A percentile compares a stretch with the other conserved stretches of the same genome.
Conservation (phyloP, 139 green algal genomes). For the Haematococcus lacustris region DNA sequence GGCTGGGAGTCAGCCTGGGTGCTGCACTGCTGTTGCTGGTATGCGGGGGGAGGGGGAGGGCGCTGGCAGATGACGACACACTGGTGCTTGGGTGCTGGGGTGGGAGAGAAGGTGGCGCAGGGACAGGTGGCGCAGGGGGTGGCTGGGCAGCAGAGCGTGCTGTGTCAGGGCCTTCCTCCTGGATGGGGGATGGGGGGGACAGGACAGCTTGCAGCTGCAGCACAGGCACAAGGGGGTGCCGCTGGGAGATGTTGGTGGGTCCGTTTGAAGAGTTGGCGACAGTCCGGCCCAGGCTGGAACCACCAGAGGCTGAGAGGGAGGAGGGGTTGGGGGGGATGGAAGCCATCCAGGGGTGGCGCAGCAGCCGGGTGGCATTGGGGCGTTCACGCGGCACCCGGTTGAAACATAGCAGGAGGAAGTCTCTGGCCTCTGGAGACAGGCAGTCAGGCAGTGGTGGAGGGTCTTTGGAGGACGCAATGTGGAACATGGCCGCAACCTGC, state of each 20-base stretch:
- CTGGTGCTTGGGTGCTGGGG: too few relatives aligned
- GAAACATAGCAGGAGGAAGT: conserved; percentile 94
- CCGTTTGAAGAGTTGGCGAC: too few relatives aligned
- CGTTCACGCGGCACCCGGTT: conserved; percentile 60
- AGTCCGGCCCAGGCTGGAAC: too few relatives aligned
- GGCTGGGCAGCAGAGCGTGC: conserved; percentile 6
- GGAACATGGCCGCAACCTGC: conserved; percentile 74
- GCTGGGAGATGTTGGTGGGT: too few relatives aligned
- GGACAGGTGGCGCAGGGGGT: too few relatives aligned
- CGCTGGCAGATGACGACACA: too few relatives aligned
- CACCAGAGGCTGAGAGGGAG: too few relatives aligned
- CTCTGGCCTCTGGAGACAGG: conserved; percentile 67
- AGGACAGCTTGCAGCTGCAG: conserved; percentile 1
- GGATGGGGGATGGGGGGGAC: conserved; percentile 28
- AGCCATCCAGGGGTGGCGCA: conserved; percentile 72
- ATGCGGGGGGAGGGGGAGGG: too few relatives aligned
- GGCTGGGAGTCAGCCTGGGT: background rate
- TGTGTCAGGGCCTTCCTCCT: conserved; percentile 16
- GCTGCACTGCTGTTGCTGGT: background rate
- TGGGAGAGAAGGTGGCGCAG: too few relatives aligned
- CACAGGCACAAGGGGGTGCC: background rate
- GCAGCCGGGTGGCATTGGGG: conserved; percentile 59
- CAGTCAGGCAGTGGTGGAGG: conserved; percentile 64
- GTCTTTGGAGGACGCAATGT: conserved; percentile 77
- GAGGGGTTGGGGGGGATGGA: conserved; percentile 1